Percentiles rank a stretch among this genome's conserved stretches.
Evolutionary conservation across 495 filamentous ascomycete genomes (phyloP).

Genomic region (Rhypophila decipiens): DNA sequence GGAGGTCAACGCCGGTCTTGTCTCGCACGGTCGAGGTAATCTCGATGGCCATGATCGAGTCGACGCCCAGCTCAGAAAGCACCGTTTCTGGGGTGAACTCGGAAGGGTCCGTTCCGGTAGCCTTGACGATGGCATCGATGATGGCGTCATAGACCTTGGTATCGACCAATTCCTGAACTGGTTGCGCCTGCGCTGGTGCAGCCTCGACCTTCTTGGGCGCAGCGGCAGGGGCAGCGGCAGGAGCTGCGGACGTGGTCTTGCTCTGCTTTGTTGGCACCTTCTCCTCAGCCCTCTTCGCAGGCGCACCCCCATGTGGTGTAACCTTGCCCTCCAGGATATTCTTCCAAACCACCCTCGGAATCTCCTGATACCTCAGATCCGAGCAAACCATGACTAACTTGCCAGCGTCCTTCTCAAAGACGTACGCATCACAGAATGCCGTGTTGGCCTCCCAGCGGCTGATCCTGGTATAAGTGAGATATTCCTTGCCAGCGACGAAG

Average conservation of each 20-base stretch:
- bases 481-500: conserved; percentile 54
- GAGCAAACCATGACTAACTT: conserved; percentile 41
- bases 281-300: neutral
- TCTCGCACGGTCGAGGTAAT: conserved; percentile 40
- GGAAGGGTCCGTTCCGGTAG: conserved; percentile 49
- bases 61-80: conserved; percentile 47
- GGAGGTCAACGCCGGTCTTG: conserved; percentile 42
- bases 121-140: conserved; percentile 52
- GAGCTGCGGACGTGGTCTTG: no score
- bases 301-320: neutral
- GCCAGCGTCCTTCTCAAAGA: conserved; percentile 47
- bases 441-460: conserved; percentile 33
- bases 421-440: conserved; percentile 49
- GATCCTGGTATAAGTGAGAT: conserved; percentile 61
- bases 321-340: neutral
- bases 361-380: conserved; percentile 51
- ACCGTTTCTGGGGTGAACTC: conserved; percentile 45
- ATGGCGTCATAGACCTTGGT: conserved; percentile 22
- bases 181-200: neutral
- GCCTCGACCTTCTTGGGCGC: neutral
- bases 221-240: no score
- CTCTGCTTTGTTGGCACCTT: neutral
- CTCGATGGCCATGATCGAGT: conserved; percentile 47
- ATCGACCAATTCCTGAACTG: neutral
- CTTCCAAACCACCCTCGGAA: neutral